These are phyloP conservation scores for Cubamyces lactineus DNA, from an alignment of 768 basidiomycete species.

Conservation along the genomic window DNA sequence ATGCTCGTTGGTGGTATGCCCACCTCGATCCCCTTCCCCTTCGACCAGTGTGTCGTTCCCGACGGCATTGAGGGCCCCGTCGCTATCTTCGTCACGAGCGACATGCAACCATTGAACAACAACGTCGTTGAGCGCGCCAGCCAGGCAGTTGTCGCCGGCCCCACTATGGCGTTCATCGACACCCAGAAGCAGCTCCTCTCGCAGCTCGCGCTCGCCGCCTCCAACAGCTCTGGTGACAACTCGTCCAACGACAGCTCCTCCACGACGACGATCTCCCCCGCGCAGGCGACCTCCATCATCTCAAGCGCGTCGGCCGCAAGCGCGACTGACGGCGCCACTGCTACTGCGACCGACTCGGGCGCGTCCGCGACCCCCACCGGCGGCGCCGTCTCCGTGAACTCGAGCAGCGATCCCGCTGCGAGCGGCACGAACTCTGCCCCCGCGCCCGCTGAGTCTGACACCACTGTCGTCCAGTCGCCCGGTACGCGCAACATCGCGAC, in stretches of 20 bases:
- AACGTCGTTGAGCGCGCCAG: conserved; percentile 60
- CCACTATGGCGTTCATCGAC: conserved; percentile 69
- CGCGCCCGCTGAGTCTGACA: conserved; percentile 26
- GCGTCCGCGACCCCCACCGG: conserved; percentile 18
- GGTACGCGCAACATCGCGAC: conserved; percentile 45
- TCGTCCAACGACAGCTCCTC: conserved; percentile 27
- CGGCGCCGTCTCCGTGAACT: conserved; percentile 19
- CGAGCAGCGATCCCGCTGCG: conserved; percentile 20
- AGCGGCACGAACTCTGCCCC: conserved; percentile 16
- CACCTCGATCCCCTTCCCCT: conserved; percentile 58
- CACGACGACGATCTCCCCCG: conserved; percentile 29
- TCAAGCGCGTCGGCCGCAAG: conserved; percentile 21
- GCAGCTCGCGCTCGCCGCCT: conserved; percentile 43
- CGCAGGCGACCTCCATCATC: conserved; percentile 37
- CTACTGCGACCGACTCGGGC: conserved; percentile 24
- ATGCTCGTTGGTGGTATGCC: conserved; percentile 70
- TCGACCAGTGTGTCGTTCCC: conserved; percentile 67
- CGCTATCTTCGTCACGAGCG: conserved; percentile 68
- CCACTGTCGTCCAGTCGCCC: conserved; percentile 29
- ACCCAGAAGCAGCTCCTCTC: conserved; percentile 54
- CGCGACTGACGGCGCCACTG: conserved; percentile 16
- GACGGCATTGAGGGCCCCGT: conserved; percentile 72
- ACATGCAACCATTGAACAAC: conserved; percentile 63
- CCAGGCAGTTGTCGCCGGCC: conserved; percentile 68
- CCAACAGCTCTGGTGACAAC: conserved; percentile 18